phyloP scores from a whole-genome alignment of 257 asterid species.

The Anisodus tanguticus region DNA sequence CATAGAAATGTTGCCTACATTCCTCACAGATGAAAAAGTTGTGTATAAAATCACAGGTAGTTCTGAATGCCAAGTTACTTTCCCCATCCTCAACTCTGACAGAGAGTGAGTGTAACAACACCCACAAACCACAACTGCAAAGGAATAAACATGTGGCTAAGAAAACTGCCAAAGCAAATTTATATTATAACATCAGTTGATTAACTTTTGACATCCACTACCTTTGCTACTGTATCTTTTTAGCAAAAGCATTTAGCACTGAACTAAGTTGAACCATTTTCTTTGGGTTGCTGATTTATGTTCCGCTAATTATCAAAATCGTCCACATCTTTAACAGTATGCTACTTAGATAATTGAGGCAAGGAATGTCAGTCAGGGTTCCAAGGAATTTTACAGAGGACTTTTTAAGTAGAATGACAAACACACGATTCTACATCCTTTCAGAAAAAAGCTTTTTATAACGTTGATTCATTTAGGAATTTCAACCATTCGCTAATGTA shows the following conservation, averaged over 20 bases:
- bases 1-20: conserved; percentile 84
- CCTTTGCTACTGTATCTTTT: not conserved
- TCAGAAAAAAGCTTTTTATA: not conserved
- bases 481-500: not conserved
- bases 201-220: conserved; percentile 3
- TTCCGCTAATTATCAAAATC: not conserved
- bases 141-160: conserved; percentile 29
- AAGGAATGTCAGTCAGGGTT: not conserved
- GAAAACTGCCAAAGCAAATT: not conserved
- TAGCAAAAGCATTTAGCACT: conserved; percentile 4
- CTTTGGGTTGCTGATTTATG: not conserved
- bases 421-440: not conserved
- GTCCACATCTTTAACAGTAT: not conserved
- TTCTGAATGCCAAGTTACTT: conserved; percentile 70
- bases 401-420: not conserved
- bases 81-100: conserved; percentile 86
- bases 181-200: not conserved
- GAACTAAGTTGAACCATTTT: not conserved
- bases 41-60: conserved; percentile 77
- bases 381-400: not conserved
- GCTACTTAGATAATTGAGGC: conserved; percentile 15
- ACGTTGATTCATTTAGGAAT: not conserved
- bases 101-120: conserved; percentile 84
- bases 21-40: conserved; percentile 88
- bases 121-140: conserved; percentile 97